Percentiles rank a stretch among this genome's conserved stretches.
phyloP scores from a whole-genome alignment of 345 rosid species.

The Jatropha curcas region DNA sequence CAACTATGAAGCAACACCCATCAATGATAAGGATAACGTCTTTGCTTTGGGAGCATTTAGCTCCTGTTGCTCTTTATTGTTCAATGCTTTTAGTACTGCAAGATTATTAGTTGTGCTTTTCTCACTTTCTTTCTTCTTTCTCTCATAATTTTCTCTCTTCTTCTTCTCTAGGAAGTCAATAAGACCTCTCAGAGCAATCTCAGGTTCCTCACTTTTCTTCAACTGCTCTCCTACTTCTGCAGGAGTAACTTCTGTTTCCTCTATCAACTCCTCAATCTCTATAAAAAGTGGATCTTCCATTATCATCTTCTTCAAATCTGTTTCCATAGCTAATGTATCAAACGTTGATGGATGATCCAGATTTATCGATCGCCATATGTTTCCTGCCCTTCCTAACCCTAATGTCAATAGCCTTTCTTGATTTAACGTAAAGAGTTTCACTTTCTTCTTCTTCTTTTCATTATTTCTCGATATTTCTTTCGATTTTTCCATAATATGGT shows the following conservation, averaged over 20 bases:
- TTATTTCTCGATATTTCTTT: not conserved
- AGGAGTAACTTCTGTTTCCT: not conserved
- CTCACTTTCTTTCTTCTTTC: not conserved
- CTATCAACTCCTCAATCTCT: not conserved
- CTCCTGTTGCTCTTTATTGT: not conserved
- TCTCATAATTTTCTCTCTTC: not conserved
- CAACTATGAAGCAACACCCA: too few species aligned
- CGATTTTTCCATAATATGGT: slow-evolving; percentile 22
- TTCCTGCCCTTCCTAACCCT: not conserved
- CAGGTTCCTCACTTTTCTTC: not conserved
- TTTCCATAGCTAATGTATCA: slow-evolving; percentile 31
- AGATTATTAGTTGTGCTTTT: too few species aligned
- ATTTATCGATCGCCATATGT: slow-evolving; percentile 29
- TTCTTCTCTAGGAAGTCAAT: not conserved
- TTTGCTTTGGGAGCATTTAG: too few species aligned
- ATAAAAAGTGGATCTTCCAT: slow-evolving; percentile 28
- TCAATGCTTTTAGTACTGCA: not conserved
- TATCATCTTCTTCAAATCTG: slow-evolving; percentile 25
- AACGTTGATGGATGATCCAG: slow-evolving; percentile 36
- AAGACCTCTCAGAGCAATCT: not conserved
- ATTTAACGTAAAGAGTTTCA: slow-evolving; percentile 26
- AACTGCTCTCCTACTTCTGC: not conserved
- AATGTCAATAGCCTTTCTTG: slow-evolving; percentile 17
- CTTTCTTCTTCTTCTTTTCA: slow-evolving; percentile 17
- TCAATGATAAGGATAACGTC: too few species aligned